Percentiles rank a stretch among this genome's conserved stretches.
phyloP scores from a whole-genome alignment of 768 basidiomycete genomes.

The Tephrocybe sp. region DNA sequence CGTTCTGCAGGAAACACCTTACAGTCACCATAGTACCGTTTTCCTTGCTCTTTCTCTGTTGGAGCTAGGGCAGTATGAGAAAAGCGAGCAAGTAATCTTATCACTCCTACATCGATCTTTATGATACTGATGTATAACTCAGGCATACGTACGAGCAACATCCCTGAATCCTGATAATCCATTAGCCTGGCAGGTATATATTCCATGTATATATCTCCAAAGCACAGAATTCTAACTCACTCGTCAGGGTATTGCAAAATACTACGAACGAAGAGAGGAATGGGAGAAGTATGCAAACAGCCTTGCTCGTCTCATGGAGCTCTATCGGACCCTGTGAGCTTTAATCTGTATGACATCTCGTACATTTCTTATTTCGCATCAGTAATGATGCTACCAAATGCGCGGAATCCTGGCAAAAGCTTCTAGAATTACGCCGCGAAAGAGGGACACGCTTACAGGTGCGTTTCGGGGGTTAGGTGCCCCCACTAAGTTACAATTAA shows the following conservation, averaged over 20 bases:
- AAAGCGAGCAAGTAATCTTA: constrained; percentile 82
- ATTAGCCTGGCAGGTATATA: constrained; percentile 82
- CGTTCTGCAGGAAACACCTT: neutral
- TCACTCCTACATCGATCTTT: constrained; percentile 1
- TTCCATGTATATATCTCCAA: no score
- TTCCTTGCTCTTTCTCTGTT: constrained; percentile 81
- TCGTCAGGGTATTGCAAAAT: constrained; percentile 74
- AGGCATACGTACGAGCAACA: constrained; percentile 83
- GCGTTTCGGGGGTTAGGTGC: no score
- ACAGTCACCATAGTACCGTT: constrained; percentile 57
- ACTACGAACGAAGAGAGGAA: constrained; percentile 63
- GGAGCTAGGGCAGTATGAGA: constrained; percentile 67
- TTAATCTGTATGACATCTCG: neutral
- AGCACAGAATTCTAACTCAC: no score
- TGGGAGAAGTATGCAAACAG: constrained; percentile 59
- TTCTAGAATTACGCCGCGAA: constrained; percentile 61
- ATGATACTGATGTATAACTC: constrained; percentile 16
- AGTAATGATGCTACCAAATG: constrained; percentile 80
- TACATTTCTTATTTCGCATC: neutral
- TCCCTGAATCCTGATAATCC: constrained; percentile 63
- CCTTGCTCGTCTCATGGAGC: constrained; percentile 55
- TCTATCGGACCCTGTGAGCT: constrained; percentile 60
- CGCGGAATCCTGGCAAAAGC: constrained; percentile 78
- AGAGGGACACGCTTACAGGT: constrained; percentile 58
- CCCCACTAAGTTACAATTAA: no score